Evolutionary conservation across 2,329 filamentous ascomycete species (phyloP).

Genomic region (Penicillium glabrum): DNA sequence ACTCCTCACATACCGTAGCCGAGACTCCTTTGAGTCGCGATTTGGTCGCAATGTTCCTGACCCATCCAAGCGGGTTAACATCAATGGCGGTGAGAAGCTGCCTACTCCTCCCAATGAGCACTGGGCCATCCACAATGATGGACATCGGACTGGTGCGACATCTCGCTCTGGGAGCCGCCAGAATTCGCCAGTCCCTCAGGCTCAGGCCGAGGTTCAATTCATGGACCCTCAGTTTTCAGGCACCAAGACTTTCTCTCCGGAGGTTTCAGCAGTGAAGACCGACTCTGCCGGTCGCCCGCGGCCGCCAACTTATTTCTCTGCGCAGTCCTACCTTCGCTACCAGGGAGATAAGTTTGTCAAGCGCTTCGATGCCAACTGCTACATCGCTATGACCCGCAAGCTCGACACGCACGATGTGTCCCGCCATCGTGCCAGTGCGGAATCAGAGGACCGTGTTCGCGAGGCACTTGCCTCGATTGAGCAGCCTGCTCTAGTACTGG

Average conservation of each 20-base stretch:
- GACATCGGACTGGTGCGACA: constrained; percentile 64
- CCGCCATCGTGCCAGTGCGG: constrained; percentile 60
- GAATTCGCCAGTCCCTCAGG: constrained; percentile 27
- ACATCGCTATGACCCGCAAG: constrained; percentile 97
- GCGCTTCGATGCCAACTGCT: constrained; percentile 97
- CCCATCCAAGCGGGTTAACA: constrained; percentile 77
- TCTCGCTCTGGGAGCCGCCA: constrained; percentile 47
- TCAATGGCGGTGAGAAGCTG: constrained; percentile 64
- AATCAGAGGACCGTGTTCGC: constrained; percentile 54
- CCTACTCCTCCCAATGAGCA: constrained; percentile 67
- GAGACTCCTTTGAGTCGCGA: constrained; percentile 93
- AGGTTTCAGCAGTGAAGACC: constrained; percentile 21
- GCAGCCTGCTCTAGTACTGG: constrained; percentile 86
- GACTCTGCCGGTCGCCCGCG: constrained; percentile 30
- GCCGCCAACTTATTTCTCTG: constrained; percentile 89
- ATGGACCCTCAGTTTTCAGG: constrained; percentile 72
- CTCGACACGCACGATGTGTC: constrained; percentile 96
- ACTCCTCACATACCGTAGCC: constrained; percentile 89
- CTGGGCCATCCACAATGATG: constrained; percentile 81
- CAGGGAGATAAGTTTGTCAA: constrained; percentile 96
- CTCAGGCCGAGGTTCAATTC: constrained; percentile 38
- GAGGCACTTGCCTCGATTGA: constrained; percentile 78
- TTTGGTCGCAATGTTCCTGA: constrained; percentile 94
- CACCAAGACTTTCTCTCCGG: constrained; percentile 53
- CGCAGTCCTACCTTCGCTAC: constrained; percentile 95